These are phyloP conservation scores for Psilocybe tampanensis DNA, from an alignment of 768 basidiomycete species.

Conservation along the genomic window DNA sequence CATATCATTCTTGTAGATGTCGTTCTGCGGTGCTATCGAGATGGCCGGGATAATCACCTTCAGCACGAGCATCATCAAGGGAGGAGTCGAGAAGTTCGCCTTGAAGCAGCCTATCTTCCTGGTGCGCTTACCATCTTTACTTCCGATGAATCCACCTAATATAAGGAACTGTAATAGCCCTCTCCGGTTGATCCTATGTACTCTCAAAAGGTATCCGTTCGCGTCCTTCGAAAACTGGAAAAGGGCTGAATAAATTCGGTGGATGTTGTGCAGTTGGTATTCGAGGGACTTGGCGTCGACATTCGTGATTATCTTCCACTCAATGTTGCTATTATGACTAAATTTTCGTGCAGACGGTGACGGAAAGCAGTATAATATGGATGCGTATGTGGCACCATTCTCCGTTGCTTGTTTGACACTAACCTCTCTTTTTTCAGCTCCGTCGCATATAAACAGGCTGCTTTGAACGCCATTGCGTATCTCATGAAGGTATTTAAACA, in stretches of 20 bases:
- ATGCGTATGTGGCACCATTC: conserved; percentile 47
- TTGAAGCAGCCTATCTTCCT: conserved; percentile 77
- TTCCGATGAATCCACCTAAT: not conserved
- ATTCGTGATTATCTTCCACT: conserved; percentile 45
- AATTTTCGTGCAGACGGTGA: conserved; percentile 54
- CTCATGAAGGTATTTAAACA: conserved; percentile 55
- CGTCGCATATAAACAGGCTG: conserved; percentile 81
- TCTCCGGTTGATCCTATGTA: conserved; percentile 78
- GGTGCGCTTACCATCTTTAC: conserved; percentile 33
- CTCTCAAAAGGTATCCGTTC: conserved; percentile 52
- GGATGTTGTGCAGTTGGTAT: conserved; percentile 50
- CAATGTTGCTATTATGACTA: not conserved
- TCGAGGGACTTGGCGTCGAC: conserved; percentile 77
- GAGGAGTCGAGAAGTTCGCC: conserved; percentile 72
- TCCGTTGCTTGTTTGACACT: not conserved
- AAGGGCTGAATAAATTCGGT: not conserved
- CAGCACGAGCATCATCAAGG: conserved; percentile 72
- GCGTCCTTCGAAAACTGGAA: not conserved
- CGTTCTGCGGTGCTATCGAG: conserved; percentile 80
- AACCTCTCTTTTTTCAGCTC: conserved; percentile 42
- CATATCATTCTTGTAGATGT: conserved; percentile 40
- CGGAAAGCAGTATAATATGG: conserved; percentile 79
- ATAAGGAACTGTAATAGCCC: conserved; percentile 41
- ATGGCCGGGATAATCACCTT: conserved; percentile 81
- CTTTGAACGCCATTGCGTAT: conserved; percentile 75